Base-by-base conservation (phyloP, 108 stramenopile genomes). In the Skeletonema potamos region DNA sequence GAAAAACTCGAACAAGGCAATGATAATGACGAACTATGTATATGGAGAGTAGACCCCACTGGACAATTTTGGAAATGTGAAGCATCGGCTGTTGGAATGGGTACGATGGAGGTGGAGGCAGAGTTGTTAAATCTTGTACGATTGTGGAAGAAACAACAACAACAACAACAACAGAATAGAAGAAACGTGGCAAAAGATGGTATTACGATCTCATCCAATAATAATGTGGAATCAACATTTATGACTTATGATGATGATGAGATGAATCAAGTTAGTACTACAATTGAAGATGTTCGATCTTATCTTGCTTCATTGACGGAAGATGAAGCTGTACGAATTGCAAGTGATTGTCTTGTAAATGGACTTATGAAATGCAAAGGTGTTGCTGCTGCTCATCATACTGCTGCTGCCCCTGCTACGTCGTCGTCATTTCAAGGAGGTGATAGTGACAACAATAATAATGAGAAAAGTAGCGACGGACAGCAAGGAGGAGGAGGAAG, bases 61-160 rank as follows among this genome's bases (percentile, higher is more conserved):
- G 92, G 92, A 44, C 92, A 94, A 64, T 91, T 94, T 67, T 94
- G 89, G 89, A 84, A 78, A 26, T 82, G 83, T 44, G 77, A 87
- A 68, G 87, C 77, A 10, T 73, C 89, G 1, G 82, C 89, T 8
- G 67, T 87, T 0, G 92, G 92, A 44, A 43, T 79, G 24, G 83
- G 82, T 36, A 82, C 87, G 2, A 57, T 73, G 10, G 26, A 33
- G 2, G 74, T 72, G 29, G 89, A 90, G 68, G 69, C 70, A 13
- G 79, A 77, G 54, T 62, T 84, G 37, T 32, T 84, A 44, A 33
- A 34, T n/a, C 62, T 26, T 28, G 68, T 77, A 12, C 46, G 58
- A 36, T 22, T 0, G 15, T 73, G 72, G 78, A 58, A 71, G 28
- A 22, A 43, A n/a, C n/a, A n/a, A n/a, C n/a, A n/a, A n/a, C n/a